phyloP scores from a whole-genome alignment of 768 basidiomycete genomes.

The Favolaschia claudopus region DNA sequence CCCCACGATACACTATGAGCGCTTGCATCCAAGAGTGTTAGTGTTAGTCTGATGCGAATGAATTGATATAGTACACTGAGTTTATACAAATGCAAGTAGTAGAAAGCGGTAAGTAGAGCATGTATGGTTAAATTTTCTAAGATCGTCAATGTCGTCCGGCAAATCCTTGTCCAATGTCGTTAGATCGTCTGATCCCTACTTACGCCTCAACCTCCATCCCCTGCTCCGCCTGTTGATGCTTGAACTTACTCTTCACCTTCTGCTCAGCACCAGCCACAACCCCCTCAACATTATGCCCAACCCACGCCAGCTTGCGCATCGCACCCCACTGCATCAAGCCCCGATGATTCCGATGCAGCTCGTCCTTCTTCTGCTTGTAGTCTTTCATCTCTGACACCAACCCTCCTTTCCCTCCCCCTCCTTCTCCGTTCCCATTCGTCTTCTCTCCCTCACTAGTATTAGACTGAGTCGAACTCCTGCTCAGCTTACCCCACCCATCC shows the following conservation, averaged over 20 bases:
- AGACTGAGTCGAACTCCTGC: not conserved
- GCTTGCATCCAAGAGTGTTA: no score
- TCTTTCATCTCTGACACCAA: slow-evolving; percentile 44
- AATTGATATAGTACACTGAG: no score
- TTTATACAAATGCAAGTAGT: no score
- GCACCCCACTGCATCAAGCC: slow-evolving; percentile 71
- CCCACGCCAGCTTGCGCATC: slow-evolving; percentile 62
- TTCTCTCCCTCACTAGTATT: not conserved
- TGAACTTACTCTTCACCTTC: slow-evolving; percentile 47
- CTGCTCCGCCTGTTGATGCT: slow-evolving; percentile 42
- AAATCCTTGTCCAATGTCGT: no score
- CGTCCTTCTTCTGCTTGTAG: slow-evolving; percentile 50
- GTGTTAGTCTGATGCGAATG: no score
- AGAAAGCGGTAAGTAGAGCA: no score
- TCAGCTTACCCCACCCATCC: slow-evolving; percentile 22
- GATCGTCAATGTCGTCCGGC: no score
- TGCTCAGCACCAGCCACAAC: slow-evolving; percentile 47
- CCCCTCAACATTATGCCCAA: slow-evolving; percentile 59
- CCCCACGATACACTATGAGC: no score
- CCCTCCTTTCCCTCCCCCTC: slow-evolving; percentile 27
- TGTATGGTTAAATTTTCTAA: no score
- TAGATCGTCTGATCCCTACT: no score
- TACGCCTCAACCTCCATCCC: slow-evolving; percentile 51
- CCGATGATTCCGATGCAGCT: slow-evolving; percentile 60
- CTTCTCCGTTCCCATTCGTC: not conserved